Base-by-base conservation (phyloP, 148 eudicot genomes). In the Hydrangea macrophylla region DNA sequence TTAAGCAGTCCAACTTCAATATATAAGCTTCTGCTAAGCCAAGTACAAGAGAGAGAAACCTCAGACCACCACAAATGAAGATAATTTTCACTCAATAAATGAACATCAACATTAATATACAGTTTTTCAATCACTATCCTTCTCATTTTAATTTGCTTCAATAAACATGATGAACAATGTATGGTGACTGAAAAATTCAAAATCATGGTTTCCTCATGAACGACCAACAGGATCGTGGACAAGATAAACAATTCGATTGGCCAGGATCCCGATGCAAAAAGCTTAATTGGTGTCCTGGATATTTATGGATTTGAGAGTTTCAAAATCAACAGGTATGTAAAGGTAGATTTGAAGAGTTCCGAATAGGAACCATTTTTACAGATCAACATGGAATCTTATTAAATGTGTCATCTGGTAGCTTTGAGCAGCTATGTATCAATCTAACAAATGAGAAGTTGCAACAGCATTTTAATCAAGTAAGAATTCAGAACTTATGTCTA, bases 371-470 rank as follows among this genome's bases (percentile, higher is more conserved):
- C 22, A 53, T 28, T 18, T 59, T 55, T 65, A 69, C 32, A 28
- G 9, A 45, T 68, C 48, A 54, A 44, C 54, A 26, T 56, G 28
- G 73, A 70, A 65, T 67, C 68, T 77, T 42, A 26, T 56, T 33
- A 37, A 58, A 20, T 54, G 71, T 57, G 68, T 62, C 13, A 48
- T 55, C 36, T 66, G 44, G 36, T 65, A 94, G 99, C 80, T 94
- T 94, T 84, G 99, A 94, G 86, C 99, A 94, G 85, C 82, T 94
- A 57, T 94, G 99, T 73, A 94, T 94, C 83, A 94, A 94, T 79
- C 82, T 88, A 67, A 94, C 99, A 64, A 94, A 94, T 75, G 97
- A 94, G 78, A 94, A 94, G 88, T 75, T 94, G 81, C 99, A 94
- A 76, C 99, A 94, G 76, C 97, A 94, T 79, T 94, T 94, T 68